A percentile compares a stretch with the other conserved stretches of the same genome.
These are phyloP conservation scores for Lentithecium fluviatile DNA, from an alignment of 495 filamentous ascomycete genomes.

Conservation along the genomic window DNA sequence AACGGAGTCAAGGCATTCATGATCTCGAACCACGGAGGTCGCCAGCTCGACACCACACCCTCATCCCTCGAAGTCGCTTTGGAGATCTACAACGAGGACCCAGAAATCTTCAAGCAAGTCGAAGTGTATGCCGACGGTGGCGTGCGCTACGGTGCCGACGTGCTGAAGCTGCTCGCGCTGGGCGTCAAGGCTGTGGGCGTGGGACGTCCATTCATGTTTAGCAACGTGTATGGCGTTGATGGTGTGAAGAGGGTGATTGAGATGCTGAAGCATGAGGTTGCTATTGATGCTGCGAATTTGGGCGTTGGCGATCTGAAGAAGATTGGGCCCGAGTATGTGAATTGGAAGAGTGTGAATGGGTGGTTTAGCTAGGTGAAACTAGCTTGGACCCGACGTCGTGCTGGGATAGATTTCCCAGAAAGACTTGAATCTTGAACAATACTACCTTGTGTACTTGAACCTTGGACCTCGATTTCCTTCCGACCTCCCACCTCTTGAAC, in stretches of 20 bases:
- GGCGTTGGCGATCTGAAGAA: constrained; percentile 44
- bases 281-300: constrained; percentile 42
- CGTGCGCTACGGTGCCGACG: constrained; percentile 49
- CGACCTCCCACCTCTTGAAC: too few species aligned
- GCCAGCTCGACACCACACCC: constrained; percentile 45
- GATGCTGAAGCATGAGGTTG: constrained; percentile 43
- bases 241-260: constrained; percentile 45
- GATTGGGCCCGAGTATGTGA: constrained; percentile 15
- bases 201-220: constrained; percentile 48
- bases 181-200: constrained; percentile 50
- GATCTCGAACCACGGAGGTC: constrained; percentile 49
- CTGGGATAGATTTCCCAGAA: too few species aligned
- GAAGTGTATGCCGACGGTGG: constrained; percentile 51
- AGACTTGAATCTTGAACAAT: too few species aligned
- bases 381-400: too few species aligned
- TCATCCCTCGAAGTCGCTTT: constrained; percentile 42
- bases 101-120: constrained; percentile 45
- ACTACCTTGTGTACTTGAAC: too few species aligned
- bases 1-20: constrained; percentile 37
- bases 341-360: too few species aligned
- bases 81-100: constrained; percentile 43
- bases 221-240: constrained; percentile 46
- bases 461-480: too few species aligned
- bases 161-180: constrained; percentile 48
- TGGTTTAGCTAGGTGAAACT: too few species aligned